phyloP scores from a whole-genome alignment of 805 yeast genomes.

The Yarrowia alimentaria region DNA sequence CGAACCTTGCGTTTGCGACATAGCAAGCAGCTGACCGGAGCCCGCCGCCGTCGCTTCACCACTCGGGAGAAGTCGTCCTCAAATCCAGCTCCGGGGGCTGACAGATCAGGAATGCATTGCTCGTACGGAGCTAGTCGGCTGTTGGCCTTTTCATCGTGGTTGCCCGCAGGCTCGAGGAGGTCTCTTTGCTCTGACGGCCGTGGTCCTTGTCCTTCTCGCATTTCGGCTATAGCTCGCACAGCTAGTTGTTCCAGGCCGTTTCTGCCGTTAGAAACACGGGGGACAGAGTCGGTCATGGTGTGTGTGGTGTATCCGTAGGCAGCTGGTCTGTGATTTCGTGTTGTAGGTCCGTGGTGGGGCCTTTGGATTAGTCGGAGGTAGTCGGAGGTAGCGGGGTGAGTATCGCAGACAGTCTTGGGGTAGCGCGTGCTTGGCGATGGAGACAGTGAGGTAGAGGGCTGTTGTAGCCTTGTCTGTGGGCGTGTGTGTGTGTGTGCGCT shows the following conservation, averaged over 20 bases:
- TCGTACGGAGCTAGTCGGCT: slow-evolving; percentile 8
- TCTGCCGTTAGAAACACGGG: no score
- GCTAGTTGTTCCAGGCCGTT: slow-evolving; percentile 19
- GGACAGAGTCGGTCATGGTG: slow-evolving; percentile 17
- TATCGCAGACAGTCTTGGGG: no score
- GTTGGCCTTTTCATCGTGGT: slow-evolving; percentile 7
- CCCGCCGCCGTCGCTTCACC: slow-evolving; percentile 9
- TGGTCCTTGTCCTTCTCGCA: slow-evolving; percentile 20
- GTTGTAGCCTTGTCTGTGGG: background rate
- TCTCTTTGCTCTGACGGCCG: slow-evolving; percentile 20
- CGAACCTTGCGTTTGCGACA: slow-evolving; percentile 23
- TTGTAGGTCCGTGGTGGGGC: background rate
- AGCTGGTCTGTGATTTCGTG: no score
- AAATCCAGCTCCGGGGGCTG: slow-evolving; percentile 8
- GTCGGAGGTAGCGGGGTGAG: no score
- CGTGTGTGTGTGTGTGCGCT: no score
- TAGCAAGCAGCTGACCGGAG: slow-evolving; percentile 3
- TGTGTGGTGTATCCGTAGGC: background rate
- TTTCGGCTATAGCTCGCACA: slow-evolving; percentile 18
- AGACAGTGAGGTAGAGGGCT: no score
- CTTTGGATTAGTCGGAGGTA: no score
- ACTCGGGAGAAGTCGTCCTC: slow-evolving; percentile 8
- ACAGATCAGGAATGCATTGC: slow-evolving; percentile 16
- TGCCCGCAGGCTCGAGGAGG: no score
- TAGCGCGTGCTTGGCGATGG: no score